These are phyloP conservation scores for Verbascum thapsus DNA, from an alignment of 257 asterid species.

Conservation along the genomic window DNA sequence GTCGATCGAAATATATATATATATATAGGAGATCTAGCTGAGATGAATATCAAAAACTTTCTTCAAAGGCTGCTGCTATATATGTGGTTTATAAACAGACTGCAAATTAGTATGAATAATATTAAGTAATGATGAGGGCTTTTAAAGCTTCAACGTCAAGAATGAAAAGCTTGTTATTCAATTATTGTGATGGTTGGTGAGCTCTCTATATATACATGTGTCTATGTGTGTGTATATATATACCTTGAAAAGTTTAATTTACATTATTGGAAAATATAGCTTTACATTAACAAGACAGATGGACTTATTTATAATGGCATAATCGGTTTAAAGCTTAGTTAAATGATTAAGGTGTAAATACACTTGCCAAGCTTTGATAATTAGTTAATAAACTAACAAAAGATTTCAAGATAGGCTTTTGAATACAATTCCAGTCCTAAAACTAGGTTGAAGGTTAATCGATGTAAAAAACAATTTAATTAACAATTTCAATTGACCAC, in stretches of 20 bases:
- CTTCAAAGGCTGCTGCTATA: slow-evolving; percentile 1
- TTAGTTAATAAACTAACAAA: no score
- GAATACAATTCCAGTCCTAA: no score
- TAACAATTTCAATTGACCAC: not conserved
- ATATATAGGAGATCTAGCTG: not conserved
- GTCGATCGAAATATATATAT: not conserved
- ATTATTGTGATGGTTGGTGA: slow-evolving; percentile 49
- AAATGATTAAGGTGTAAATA: no score
- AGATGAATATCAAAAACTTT: slow-evolving; percentile 1
- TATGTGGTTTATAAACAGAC: slow-evolving; percentile 1
- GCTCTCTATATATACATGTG: slow-evolving; percentile 38
- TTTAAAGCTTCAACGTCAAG: slow-evolving; percentile 18
- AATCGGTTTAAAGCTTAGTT: not conserved
- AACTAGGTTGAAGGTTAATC: no score
- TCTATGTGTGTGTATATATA: slow-evolving; percentile 16
- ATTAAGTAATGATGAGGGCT: slow-evolving; percentile 22
- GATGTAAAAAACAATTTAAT: not conserved
- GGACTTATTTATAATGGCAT: slow-evolving; percentile 1
- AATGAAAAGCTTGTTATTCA: slow-evolving; percentile 29
- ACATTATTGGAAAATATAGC: slow-evolving; percentile 19
- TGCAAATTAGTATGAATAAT: not conserved
- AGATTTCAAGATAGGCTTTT: no score
- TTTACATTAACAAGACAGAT: slow-evolving; percentile 25
- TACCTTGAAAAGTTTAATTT: slow-evolving; percentile 20
- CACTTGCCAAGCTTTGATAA: no score